Base-by-base conservation (phyloP, 2,329 filamentous ascomycete species). In the Fonsecaea monophora region DNA sequence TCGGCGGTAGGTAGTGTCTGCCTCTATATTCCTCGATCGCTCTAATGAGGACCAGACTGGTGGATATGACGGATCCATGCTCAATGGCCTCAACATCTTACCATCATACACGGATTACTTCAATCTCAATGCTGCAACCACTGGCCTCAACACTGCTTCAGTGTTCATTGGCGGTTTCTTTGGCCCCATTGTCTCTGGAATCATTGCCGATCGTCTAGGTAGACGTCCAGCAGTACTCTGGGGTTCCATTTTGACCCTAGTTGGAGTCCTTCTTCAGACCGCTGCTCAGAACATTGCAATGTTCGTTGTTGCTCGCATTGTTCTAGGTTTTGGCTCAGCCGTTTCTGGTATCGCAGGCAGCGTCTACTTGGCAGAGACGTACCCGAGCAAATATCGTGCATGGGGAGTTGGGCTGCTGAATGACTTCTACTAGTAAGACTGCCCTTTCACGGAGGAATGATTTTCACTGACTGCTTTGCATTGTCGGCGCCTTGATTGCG, bases 241-340 rank as follows among this genome's bases (percentile, higher is more conserved):
- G 25, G 38, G 53, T 1, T 60, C 86, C 6, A 69, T 82, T 15
- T 83, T 90, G 72, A 87, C 85, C 73, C 73, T 83, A 2, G 50
- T 90, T 34, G 89, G 87, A 8, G 85, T 85, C 0, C 78, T 82
- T 37, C 80, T 90, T 1, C 88, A 90, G 74, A 81, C 83, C 32
- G 82, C 85, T 32, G 85, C 88, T 12, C 81, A 84, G 67, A 81
- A 83, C 57, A 77, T 87, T 15, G 78, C 80, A 6, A 62, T 65
- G 66, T 68, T 68, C 12, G 53, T 68, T 8, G 59, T 59, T 4
- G 62, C 54, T 5, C 62, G 66, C 7, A 45, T 68, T 32, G n/a
- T 65, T 30, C 25, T 68, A 9, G 66, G 66, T 21, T 34, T 68
- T 12, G 61, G 61, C 15, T 60, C 35, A 0, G 56, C 38, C 4